Base-by-base conservation (phyloP, 1,139 yeast species). In the Candida tetrigidarum region DNA sequence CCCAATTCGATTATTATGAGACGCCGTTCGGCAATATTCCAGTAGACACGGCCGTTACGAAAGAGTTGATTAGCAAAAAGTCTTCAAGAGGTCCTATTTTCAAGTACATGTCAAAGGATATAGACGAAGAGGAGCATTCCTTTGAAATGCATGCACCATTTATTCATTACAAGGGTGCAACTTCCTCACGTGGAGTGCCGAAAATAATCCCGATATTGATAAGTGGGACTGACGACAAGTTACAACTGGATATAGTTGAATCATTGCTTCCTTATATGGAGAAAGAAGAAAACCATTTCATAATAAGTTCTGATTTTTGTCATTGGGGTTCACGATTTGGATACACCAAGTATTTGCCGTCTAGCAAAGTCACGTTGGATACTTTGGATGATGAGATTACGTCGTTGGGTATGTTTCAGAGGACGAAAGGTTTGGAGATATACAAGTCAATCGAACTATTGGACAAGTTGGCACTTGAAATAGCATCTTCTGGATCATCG, bases 81-180 rank as follows among this genome's bases (percentile, higher is more conserved):
- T 45, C 49, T 41, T 50, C 26, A 57, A 60, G 18, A 50, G 48
- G 41, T 5, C 30, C 36, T 3, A 50, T 75, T 8, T 84, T 88
- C 58, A 69, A 70, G 47, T 63, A 59, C 41, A 86, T 93, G 95
- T 66, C 74, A 36, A 54, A 62, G 2, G 77, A 71, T 0, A 75
- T 75, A 9, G 99, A 95, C 62, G 82, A 84, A 47, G 87, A 86
- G 25, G 99, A 95, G 62, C 99, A 93, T 62, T 86, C 96, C 41
- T 81, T 93, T 59, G 99, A 95, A 60, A 87, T 95, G 96, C 99
- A 93, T 64, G 79, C 87, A 58, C 97, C 98, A 0, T 85, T 81
- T 52, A 68, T 90, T 5, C 74, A 81, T 54, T 38, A 58, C 30
- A 36, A 41, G 8, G 48, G 43, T 25, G 32, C 30, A n/a, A 53